Evolutionary conservation across 139 green algal genomes (phyloP).

Genomic region (Gonium pectorale): DNA sequence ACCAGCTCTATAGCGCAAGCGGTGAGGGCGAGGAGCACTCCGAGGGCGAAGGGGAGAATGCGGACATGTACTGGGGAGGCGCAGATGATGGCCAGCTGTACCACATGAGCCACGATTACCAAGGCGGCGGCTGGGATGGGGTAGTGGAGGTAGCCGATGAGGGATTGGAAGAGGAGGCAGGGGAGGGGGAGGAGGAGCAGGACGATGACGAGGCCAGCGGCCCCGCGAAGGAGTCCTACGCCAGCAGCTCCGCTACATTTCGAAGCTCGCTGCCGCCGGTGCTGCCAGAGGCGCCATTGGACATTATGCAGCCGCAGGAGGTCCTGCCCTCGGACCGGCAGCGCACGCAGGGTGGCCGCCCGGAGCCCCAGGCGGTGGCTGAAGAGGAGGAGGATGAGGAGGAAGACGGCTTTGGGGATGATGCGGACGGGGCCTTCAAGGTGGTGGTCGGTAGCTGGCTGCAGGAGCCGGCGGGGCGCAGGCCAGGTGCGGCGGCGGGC

Average conservation of each 20-base stretch:
- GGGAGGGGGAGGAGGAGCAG: neutral
- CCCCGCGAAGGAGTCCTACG: neutral
- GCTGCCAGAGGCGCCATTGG: neutral
- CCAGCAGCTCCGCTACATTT: constrained; percentile 1
- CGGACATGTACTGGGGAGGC: neutral
- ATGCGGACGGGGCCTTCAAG: neutral
- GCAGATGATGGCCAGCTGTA: neutral
- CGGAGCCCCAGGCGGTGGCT: neutral
- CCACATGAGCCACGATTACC: neutral
- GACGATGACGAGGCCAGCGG: neutral
- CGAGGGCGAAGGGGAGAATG: no score
- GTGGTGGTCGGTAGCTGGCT: constrained; percentile 31
- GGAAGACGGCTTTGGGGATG: neutral
- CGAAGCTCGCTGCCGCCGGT: neutral
- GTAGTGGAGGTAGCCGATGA: neutral
- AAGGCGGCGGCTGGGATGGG: no score
- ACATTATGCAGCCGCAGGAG: neutral
- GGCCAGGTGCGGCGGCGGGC: no score
- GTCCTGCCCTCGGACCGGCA: neutral
- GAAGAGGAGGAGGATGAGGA: neutral
- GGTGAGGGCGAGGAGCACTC: neutral
- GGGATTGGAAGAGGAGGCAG: neutral
- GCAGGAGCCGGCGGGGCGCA: neutral
- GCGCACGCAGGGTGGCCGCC: neutral
- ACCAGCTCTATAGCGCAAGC: neutral